These are phyloP conservation scores for Alternaria arborescens DNA, from an alignment of 2,329 filamentous ascomycete genomes.

Conservation along the genomic window DNA sequence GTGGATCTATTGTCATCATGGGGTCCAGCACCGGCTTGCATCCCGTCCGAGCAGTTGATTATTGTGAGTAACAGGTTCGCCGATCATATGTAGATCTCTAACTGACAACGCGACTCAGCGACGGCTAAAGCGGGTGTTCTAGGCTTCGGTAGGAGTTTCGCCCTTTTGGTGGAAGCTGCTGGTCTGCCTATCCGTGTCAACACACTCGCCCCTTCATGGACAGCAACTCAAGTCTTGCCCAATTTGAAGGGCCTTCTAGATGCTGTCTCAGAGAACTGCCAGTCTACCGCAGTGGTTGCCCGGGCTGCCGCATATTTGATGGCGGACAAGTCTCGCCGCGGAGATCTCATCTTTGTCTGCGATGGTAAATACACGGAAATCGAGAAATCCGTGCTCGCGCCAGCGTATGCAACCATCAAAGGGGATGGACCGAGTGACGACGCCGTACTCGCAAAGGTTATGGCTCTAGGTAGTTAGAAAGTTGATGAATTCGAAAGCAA, in stretches of 20 bases:
- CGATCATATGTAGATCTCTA: background rate
- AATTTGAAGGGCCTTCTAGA: conserved; percentile 54
- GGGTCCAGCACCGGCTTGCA: conserved; percentile 62
- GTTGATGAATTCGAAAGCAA: background rate
- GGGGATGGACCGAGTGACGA: conserved; percentile 31
- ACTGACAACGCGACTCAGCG: conserved; percentile 40
- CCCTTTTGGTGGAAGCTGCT: conserved; percentile 49
- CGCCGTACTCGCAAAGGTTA: conserved; percentile 28
- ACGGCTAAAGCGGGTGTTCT: conserved; percentile 65
- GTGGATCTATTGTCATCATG: conserved; percentile 65
- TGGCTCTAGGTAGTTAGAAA: conserved; percentile 19
- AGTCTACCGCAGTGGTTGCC: conserved; percentile 60
- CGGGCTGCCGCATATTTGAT: conserved; percentile 60
- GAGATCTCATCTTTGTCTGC: conserved; percentile 62
- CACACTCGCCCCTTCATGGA: conserved; percentile 65
- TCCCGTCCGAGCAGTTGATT: conserved; percentile 61
- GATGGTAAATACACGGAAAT: conserved; percentile 62
- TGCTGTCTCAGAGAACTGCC: conserved; percentile 45
- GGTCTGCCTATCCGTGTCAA: conserved; percentile 64
- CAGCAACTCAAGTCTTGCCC: conserved; percentile 60
- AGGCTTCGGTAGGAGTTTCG: conserved; percentile 61
- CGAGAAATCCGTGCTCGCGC: conserved; percentile 54
- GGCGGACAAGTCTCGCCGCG: conserved; percentile 58
- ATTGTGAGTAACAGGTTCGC: conserved; percentile 48
- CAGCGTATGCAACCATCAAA: conserved; percentile 31